phyloP scores from a whole-genome alignment of 495 filamentous ascomycete genomes.

The Acidomyces sp. region DNA sequence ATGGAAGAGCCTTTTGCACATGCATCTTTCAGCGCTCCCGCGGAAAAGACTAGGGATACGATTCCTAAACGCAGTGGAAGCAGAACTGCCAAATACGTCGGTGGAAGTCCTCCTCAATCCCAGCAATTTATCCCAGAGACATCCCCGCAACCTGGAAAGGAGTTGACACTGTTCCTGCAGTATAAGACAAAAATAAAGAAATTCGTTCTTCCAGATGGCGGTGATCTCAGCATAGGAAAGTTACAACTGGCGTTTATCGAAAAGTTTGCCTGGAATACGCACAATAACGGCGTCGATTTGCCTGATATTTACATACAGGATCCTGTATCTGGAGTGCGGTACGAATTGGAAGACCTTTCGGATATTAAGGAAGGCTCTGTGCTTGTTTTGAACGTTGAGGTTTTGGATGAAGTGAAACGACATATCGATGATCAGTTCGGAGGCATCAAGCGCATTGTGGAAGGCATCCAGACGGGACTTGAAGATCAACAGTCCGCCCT shows the following conservation, averaged over 20 bases:
- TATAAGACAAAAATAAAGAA: constrained; percentile 97
- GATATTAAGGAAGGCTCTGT: constrained; percentile 95
- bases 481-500: constrained; percentile 67
- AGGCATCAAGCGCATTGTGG: constrained; percentile 63
- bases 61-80: constrained; percentile 4
- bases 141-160: constrained; percentile 67
- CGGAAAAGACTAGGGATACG: constrained; percentile 2
- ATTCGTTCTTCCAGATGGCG: constrained; percentile 73
- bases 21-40: neutral
- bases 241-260: constrained; percentile 97
- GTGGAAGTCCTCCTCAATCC: constrained; percentile 5
- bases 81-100: neutral
- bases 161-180: constrained; percentile 90
- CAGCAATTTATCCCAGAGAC: constrained; percentile 50
- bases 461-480: constrained; percentile 64
- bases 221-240: constrained; percentile 69
- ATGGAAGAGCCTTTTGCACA: constrained; percentile 10
- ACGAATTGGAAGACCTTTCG: constrained; percentile 87
- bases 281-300: constrained; percentile 81
- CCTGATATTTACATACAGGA: constrained; percentile 98
- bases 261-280: constrained; percentile 97
- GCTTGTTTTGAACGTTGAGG: constrained; percentile 82
- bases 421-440: constrained; percentile 89
- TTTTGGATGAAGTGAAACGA: constrained; percentile 89
- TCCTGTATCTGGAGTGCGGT: constrained; percentile 80